Percentiles rank a stretch among this genome's conserved stretches.
Evolutionary conservation across 2,329 filamentous ascomycete species (phyloP).

Genomic region (Sporothrix globosa): DNA sequence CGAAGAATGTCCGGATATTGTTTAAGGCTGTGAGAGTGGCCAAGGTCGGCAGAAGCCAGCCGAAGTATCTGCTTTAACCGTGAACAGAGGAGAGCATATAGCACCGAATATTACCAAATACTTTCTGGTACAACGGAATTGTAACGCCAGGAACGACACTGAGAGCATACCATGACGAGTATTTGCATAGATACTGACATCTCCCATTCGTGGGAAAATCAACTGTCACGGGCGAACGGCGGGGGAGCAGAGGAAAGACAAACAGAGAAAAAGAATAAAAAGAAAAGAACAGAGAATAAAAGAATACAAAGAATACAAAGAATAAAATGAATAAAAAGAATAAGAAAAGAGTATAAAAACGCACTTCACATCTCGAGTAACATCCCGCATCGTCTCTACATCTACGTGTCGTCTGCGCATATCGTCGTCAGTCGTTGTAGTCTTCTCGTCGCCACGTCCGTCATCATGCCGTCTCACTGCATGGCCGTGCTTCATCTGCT

Average conservation of each 20-base stretch:
- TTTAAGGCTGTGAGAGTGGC: background rate
- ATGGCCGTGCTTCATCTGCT: background rate
- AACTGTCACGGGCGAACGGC: background rate
- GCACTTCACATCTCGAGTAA: constrained; percentile 29
- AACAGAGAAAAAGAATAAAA: too few relatives aligned
- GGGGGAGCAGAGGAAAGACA: too few relatives aligned
- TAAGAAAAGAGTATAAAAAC: background rate
- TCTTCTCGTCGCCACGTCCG: background rate
- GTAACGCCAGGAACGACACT: too few relatives aligned
- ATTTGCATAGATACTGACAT: too few relatives aligned
- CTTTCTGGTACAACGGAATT: too few relatives aligned
- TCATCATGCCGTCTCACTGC: background rate
- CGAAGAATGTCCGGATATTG: background rate
- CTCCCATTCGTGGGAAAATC: background rate
- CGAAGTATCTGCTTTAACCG: background rate
- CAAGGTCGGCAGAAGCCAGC: background rate
- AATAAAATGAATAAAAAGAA: background rate
- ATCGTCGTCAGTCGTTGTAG: background rate
- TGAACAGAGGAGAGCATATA: background rate
- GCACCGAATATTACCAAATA: background rate
- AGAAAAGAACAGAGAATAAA: too few relatives aligned
- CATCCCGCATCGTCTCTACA: background rate
- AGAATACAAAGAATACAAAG: background rate
- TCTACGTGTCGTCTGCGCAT: background rate
- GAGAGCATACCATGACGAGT: too few relatives aligned